These are phyloP conservation scores for Paecilomyces formosus DNA, from an alignment of 2,329 filamentous ascomycete genomes.

Conservation along the genomic window DNA sequence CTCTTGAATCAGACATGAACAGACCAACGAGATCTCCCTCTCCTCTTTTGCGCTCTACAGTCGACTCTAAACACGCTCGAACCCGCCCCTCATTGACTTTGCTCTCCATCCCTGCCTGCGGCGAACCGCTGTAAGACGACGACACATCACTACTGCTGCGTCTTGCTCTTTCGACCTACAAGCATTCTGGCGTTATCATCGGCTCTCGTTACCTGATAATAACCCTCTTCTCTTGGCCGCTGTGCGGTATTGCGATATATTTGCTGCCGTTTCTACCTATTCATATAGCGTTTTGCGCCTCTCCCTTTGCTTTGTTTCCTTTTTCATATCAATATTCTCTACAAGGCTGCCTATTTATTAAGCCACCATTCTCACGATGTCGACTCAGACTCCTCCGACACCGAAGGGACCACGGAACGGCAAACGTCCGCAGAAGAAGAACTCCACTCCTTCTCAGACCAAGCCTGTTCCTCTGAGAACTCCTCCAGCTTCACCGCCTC, in stretches of 20 bases:
- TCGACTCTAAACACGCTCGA: background rate
- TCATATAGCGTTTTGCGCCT: slow-evolving; percentile 5
- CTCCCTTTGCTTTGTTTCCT: slow-evolving; percentile 15
- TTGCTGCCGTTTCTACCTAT: slow-evolving; percentile 7
- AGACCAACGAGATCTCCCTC: slow-evolving; percentile 9
- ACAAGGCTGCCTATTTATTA: slow-evolving; percentile 45
- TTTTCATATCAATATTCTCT: slow-evolving; percentile 13
- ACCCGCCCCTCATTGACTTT: slow-evolving; percentile 1
- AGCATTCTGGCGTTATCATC: background rate
- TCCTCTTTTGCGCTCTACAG: slow-evolving; percentile 1
- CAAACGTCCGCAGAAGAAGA: slow-evolving; percentile 29
- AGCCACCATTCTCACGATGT: slow-evolving; percentile 39
- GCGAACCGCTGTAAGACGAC: background rate
- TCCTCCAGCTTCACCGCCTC: slow-evolving; percentile 30
- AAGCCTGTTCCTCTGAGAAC: slow-evolving; percentile 22
- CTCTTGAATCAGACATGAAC: slow-evolving; percentile 12
- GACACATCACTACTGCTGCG: background rate
- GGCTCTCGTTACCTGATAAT: slow-evolving; percentile 12
- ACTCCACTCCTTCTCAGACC: slow-evolving; percentile 21
- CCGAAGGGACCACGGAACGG: slow-evolving; percentile 32
- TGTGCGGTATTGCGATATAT: slow-evolving; percentile 7
- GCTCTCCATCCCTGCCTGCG: background rate
- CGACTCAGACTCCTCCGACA: slow-evolving; percentile 33
- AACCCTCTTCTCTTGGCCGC: slow-evolving; percentile 1
- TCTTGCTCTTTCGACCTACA: background rate